Percentiles rank a stretch among this genome's conserved stretches.
phyloP scores from a whole-genome alignment of 148 eudicot genomes.

The Bassia scoparia region DNA sequence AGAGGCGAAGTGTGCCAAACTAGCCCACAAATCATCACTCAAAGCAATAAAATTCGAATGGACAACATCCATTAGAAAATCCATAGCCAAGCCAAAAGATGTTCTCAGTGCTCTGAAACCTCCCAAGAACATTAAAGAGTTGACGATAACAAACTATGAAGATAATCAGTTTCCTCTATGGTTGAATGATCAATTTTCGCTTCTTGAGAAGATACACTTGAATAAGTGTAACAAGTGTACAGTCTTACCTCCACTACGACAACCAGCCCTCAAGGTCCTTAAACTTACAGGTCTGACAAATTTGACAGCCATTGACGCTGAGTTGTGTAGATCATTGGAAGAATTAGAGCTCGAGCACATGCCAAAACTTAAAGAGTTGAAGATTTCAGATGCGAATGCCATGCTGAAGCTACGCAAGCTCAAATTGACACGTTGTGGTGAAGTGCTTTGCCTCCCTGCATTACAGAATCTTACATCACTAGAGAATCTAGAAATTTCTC shows the following conservation, averaged over 20 bases:
- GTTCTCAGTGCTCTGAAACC: conserved; percentile 7
- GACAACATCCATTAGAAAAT: no score
- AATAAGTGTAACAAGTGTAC: background rate
- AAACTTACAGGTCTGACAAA: background rate
- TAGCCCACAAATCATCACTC: conserved; percentile 1
- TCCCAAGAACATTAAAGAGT: background rate
- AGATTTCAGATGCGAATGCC: background rate
- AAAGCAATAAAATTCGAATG: no score
- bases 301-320: background rate
- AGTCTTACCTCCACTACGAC: background rate
- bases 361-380: conserved; percentile 2
- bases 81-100: no score
- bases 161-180: background rate
- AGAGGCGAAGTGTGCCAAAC: background rate
- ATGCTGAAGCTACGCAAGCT: conserved; percentile 5
- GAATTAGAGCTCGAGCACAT: conserved; percentile 1
- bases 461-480: background rate
- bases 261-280: background rate
- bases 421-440: background rate
- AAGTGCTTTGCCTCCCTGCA: background rate
- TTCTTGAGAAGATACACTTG: conserved; percentile 13
- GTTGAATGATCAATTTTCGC: background rate
- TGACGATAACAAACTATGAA: conserved; percentile 9
- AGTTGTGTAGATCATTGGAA: conserved; percentile 6
- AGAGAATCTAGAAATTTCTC: background rate